These are phyloP conservation scores for Colletotrichum camelliae DNA, from an alignment of 2,329 filamentous ascomycete genomes.

Conservation along the genomic window DNA sequence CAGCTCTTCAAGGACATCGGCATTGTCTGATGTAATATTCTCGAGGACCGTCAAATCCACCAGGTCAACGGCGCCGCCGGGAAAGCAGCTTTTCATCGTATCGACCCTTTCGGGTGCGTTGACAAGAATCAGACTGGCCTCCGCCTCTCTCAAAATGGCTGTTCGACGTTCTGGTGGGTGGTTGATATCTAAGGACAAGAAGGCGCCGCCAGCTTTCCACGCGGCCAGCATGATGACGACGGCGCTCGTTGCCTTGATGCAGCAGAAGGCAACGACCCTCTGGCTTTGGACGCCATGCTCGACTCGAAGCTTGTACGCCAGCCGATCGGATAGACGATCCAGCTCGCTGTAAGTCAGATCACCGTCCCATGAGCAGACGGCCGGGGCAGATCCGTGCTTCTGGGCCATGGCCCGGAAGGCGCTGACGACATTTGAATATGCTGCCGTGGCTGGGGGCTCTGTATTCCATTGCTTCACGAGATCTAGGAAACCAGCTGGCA, in stretches of 20 bases:
- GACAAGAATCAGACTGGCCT: background rate
- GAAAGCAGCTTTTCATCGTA: background rate
- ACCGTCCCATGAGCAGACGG: background rate
- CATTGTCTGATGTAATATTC: fast-evolving
- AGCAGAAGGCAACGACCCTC: background rate
- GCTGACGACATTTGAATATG: background rate
- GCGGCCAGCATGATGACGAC: background rate
- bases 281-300: background rate
- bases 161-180: background rate
- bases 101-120: fast-evolving
- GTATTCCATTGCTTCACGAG: background rate
- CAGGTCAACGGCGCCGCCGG: background rate
- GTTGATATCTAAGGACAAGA: background rate
- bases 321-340: background rate
- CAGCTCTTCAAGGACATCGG: fast-evolving
- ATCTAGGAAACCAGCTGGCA: background rate
- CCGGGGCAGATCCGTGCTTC: background rate
- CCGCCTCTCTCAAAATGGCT: background rate
- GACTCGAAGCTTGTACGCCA: background rate
- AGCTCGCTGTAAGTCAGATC: background rate
- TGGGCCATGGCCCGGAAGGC: background rate
- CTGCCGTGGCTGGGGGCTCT: fast-evolving
- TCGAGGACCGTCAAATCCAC: background rate
- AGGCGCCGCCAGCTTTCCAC: background rate
- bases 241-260: background rate